Base-by-base conservation (phyloP, 805 yeast genomes). In the Metschnikowia matae region DNA sequence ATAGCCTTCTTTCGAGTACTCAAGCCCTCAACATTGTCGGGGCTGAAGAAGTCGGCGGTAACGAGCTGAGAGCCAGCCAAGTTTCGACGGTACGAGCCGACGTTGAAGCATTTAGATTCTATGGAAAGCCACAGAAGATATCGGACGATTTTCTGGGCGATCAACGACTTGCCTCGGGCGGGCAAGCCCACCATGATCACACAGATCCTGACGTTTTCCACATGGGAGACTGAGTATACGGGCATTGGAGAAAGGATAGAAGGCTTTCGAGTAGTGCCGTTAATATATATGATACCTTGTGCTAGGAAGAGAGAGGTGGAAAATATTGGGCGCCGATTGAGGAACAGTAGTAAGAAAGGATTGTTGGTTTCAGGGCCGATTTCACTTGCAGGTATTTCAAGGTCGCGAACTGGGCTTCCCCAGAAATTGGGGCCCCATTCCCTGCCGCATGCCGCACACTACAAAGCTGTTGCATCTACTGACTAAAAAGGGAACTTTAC, bases 71-170 rank as follows among this genome's bases (percentile, higher is more conserved):
- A 82, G 3, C 81, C 78, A 14, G 68, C 73, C 38, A 73, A 54
- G 43, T 80, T 72, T 43, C 97, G 80, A 55, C 98, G 79, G 66
- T 89, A 91, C 36, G 77, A 77, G 11, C 98, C 96, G 17, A 92
- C 96, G 63, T 89, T 90, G 71, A 94, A 94, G 50, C 90, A 85
- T 63, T 84, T 84, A 26, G 96, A 88, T 53, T 81, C 81, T 50
- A 94, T 87, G 2, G 96, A 86, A 37, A 92, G 77, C 99, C 99
- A 94, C 33, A 90, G 83, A 48, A 94, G 76, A 63, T 92, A 94
- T 43, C 98, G 79, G 32, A 92, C 96, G 48, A 94, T 86, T 65
- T 92, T 94, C 64, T 90, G 96, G 2, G 98, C 90, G 54, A 94
- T 92, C 67, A 90, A 84, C 3, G 96, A 87, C 67, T 94, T 94